These are phyloP conservation scores for Pichia exigua DNA, from an alignment of 805 yeast genomes.

Conservation along the genomic window DNA sequence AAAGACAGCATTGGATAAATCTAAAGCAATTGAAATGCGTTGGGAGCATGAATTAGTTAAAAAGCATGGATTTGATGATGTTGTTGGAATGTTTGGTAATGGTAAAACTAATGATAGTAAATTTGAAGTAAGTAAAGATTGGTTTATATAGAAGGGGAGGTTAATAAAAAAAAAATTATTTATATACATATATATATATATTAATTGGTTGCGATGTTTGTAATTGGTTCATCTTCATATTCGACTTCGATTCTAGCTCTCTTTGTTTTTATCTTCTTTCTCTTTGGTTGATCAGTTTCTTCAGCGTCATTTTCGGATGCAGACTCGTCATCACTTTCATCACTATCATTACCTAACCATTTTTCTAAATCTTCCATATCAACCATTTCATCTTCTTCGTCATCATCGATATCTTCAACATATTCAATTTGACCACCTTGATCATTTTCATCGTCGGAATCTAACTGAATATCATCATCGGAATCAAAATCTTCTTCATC, in stretches of 20 bases:
- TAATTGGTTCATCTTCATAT: conserved; percentile 50
- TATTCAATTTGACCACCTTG: conserved; percentile 70
- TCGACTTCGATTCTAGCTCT: conserved; percentile 58
- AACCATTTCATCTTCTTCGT: conserved; percentile 80
- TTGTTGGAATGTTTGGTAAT: conserved; percentile 1
- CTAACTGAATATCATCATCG: conserved; percentile 51
- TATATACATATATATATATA: not conserved
- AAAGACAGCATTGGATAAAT: conserved; percentile 54
- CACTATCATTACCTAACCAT: conserved; percentile 52
- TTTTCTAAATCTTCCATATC: conserved; percentile 89
- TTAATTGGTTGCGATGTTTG: conserved; percentile 19
- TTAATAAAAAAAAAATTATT: no score
- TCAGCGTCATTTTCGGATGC: conserved; percentile 23
- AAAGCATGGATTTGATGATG: conserved; percentile 8
- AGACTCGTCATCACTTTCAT: conserved; percentile 24
- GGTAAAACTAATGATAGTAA: not conserved
- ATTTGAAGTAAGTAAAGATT: conserved; percentile 2
- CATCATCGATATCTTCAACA: conserved; percentile 76
- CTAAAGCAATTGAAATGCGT: conserved; percentile 41
- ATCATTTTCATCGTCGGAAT: conserved; percentile 52
- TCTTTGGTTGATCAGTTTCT: conserved; percentile 32
- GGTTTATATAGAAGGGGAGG: conserved; percentile 1
- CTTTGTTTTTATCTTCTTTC: conserved; percentile 55
- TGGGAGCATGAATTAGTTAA: conserved; percentile 47
- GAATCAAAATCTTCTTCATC: conserved; percentile 90